Conservation (phyloP, 257 asterid species). For the Plantago ovata region DNA sequence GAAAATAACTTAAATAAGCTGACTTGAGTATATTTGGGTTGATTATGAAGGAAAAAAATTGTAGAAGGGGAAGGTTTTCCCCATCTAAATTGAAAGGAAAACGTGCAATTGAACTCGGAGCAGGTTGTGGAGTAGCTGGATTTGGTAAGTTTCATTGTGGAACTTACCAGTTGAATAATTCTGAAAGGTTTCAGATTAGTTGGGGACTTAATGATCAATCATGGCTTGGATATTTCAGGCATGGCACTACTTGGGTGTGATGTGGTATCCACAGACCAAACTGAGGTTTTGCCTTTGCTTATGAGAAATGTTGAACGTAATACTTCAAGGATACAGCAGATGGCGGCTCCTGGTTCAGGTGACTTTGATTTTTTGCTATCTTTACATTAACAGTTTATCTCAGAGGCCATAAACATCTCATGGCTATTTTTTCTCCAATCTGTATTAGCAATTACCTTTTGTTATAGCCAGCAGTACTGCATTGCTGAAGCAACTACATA, state of each 20-base stretch:
- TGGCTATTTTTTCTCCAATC: not conserved
- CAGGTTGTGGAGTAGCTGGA: constrained; percentile 99
- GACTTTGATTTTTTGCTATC: too few species aligned
- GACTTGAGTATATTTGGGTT: constrained; percentile 19
- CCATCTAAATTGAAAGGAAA: constrained; percentile 87
- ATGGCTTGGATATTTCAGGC: constrained; percentile 42
- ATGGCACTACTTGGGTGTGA: constrained; percentile 97
- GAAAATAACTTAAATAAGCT: constrained; percentile 10
- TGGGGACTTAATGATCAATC: constrained; percentile 16
- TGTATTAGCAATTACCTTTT: not conserved
- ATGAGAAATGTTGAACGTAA: constrained; percentile 84
- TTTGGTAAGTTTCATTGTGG: constrained; percentile 50
- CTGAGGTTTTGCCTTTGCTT: constrained; percentile 89
- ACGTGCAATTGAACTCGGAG: constrained; percentile 97
- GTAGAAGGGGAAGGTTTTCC: constrained; percentile 83
- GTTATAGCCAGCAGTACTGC: not conserved
- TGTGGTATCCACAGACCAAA: constrained; percentile 87
- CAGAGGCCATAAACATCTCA: not conserved
- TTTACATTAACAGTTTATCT: too few species aligned
- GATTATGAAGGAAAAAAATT: constrained; percentile 64
- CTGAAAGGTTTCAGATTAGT: constrained; percentile 5
- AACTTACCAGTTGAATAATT: constrained; percentile 8
- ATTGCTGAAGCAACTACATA: not conserved
- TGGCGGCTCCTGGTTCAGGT: constrained; percentile 53
- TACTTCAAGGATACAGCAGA: constrained; percentile 75